These are phyloP conservation scores for Yarrowia sp. DNA, from an alignment of 805 yeast genomes.

Conservation along the genomic window DNA sequence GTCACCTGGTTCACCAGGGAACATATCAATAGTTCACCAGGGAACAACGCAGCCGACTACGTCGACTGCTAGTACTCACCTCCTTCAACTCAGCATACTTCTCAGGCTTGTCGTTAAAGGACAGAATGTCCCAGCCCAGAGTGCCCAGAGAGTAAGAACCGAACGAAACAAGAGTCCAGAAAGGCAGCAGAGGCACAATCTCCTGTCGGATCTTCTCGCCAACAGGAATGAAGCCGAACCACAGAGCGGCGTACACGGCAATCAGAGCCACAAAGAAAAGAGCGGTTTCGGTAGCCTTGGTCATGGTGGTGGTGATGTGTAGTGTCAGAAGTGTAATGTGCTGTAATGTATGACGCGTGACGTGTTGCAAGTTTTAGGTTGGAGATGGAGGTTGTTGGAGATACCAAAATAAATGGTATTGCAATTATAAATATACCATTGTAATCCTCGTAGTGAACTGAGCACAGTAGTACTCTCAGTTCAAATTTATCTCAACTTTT, in stretches of 20 bases:
- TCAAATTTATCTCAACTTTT: too few species aligned
- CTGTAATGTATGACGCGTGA: constrained; percentile 24
- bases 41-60: too few species aligned
- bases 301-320: constrained; percentile 54
- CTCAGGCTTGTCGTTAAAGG: constrained; percentile 74
- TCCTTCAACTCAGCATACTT: constrained; percentile 67
- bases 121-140: constrained; percentile 70
- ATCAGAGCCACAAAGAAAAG: constrained; percentile 56
- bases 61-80: too few species aligned
- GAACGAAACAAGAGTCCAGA: constrained; percentile 71
- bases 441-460: too few species aligned
- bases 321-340: neutral
- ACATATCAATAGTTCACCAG: too few species aligned
- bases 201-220: constrained; percentile 58
- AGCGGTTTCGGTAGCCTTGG: constrained; percentile 69
- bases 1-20: too few species aligned
- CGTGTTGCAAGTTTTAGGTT: constrained; percentile 13
- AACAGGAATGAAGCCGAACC: constrained; percentile 62
- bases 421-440: too few species aligned
- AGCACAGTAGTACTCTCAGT: too few species aligned
- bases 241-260: constrained; percentile 62
- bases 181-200: constrained; percentile 70
- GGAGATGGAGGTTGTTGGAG: too few species aligned
- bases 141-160: constrained; percentile 73
- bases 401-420: neutral